Conservation (phyloP, 345 rosid genomes). For the Kandelia obovata region DNA sequence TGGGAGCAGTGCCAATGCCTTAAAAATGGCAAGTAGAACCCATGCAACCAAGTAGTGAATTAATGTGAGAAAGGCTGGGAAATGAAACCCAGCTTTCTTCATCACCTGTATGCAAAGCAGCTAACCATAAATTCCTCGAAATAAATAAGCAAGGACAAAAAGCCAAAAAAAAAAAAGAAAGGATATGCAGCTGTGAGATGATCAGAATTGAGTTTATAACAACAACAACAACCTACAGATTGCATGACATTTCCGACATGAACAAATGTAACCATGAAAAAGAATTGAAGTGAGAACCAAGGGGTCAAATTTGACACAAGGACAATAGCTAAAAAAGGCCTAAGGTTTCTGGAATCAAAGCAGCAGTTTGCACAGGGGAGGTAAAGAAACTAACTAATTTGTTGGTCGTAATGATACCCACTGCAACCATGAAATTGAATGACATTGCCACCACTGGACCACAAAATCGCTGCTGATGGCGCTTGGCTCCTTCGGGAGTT, state of each 20-base stretch:
- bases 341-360: not conserved
- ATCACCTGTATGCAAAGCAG: slow-evolving; percentile 50
- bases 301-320: no score
- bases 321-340: no score
- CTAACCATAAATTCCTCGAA: not conserved
- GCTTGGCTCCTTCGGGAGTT: slow-evolving; percentile 83
- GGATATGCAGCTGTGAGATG: no score
- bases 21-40: slow-evolving; percentile 76
- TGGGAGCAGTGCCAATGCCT: slow-evolving; percentile 66
- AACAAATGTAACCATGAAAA: no score
- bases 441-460: slow-evolving; percentile 84
- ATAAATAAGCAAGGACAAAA: not conserved
- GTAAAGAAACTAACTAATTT: slow-evolving; percentile 47
- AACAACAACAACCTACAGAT: no score
- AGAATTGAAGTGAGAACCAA: no score
- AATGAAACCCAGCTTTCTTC: slow-evolving; percentile 80
- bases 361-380: not conserved
- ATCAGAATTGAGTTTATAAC: no score
- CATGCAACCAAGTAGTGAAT: slow-evolving; percentile 78
- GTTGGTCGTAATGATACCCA: slow-evolving; percentile 79
- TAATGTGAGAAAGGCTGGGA: slow-evolving; percentile 76
- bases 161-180: not conserved
- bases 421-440: slow-evolving; percentile 84
- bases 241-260: no score
- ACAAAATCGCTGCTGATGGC: slow-evolving; percentile 76